Evolutionary conservation across 2,329 filamentous ascomycete species (phyloP).

Genomic region (Passalora sequoiae): DNA sequence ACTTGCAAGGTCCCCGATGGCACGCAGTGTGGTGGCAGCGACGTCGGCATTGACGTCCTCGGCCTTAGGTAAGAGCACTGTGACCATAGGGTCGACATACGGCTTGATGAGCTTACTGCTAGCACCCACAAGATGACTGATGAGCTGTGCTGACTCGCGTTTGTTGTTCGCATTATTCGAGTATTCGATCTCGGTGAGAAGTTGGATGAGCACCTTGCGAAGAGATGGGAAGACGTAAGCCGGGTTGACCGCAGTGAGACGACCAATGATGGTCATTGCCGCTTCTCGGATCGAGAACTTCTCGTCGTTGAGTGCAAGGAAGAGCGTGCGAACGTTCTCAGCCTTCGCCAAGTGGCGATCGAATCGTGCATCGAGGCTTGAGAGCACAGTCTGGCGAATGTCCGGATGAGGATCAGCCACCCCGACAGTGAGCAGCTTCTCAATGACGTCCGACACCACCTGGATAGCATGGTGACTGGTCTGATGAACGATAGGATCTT

Average conservation of each 20-base stretch:
- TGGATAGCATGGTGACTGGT: slow-evolving; percentile 95
- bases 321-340: slow-evolving; percentile 92
- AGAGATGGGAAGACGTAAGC: slow-evolving; percentile 96
- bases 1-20: slow-evolving; percentile 87
- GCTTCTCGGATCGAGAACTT: slow-evolving; percentile 88
- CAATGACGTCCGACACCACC: slow-evolving; percentile 95
- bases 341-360: slow-evolving; percentile 95
- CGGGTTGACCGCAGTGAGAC: slow-evolving; percentile 83
- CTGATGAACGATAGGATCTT: slow-evolving; percentile 95
- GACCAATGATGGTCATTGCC: slow-evolving; percentile 91
- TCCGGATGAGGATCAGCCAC: slow-evolving; percentile 84
- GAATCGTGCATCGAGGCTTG: slow-evolving; percentile 86
- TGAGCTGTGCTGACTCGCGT: slow-evolving; percentile 88
- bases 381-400: slow-evolving; percentile 82
- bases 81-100: slow-evolving; percentile 94
- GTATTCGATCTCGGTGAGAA: slow-evolving; percentile 93
- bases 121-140: slow-evolving; percentile 88
- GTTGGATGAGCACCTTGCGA: slow-evolving; percentile 89
- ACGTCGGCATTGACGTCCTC: slow-evolving; percentile 80
- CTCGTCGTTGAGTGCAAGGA: slow-evolving; percentile 93
- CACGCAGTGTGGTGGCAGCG: slow-evolving; percentile 88
- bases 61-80: slow-evolving; percentile 88
- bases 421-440: slow-evolving; percentile 89
- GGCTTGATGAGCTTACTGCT: slow-evolving; percentile 90
- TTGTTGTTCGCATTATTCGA: slow-evolving; percentile 91